Conservation (phyloP, 148 eudicot genomes). For the Vaccinium corymbosum region DNA sequence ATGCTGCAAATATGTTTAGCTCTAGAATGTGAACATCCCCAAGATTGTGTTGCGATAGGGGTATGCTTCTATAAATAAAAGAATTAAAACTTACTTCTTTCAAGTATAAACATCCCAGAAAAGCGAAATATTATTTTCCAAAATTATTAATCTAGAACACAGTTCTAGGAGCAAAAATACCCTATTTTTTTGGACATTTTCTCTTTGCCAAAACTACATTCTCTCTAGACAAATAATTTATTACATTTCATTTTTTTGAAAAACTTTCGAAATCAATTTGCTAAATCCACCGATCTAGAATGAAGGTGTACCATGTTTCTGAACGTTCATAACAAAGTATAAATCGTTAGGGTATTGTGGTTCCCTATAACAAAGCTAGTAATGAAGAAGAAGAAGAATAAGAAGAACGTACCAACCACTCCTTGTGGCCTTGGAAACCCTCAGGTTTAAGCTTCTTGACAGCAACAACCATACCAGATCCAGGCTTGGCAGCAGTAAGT, state of each 20-base stretch:
- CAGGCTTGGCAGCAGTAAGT: conserved; percentile 31
- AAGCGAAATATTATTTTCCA: background rate
- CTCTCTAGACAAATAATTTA: background rate
- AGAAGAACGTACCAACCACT: conserved; percentile 36
- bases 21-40: background rate
- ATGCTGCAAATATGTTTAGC: background rate
- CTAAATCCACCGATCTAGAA: background rate
- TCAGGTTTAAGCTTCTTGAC: conserved; percentile 42
- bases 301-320: background rate
- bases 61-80: background rate
- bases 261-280: background rate
- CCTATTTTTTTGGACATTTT: background rate
- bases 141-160: background rate
- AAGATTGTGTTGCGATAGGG: background rate
- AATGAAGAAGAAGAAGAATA: background rate
- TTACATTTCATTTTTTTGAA: background rate
- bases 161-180: background rate
- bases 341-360: background rate
- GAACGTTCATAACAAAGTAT: background rate
- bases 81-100: background rate
- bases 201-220: background rate
- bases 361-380: background rate
- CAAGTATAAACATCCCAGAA: background rate
- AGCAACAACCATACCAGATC: conserved; percentile 37
- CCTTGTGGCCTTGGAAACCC: conserved; percentile 39